Evolutionary conservation across 164 flowering plant species (phyloP).

Genomic region (Dillenia suffruticosa): DNA sequence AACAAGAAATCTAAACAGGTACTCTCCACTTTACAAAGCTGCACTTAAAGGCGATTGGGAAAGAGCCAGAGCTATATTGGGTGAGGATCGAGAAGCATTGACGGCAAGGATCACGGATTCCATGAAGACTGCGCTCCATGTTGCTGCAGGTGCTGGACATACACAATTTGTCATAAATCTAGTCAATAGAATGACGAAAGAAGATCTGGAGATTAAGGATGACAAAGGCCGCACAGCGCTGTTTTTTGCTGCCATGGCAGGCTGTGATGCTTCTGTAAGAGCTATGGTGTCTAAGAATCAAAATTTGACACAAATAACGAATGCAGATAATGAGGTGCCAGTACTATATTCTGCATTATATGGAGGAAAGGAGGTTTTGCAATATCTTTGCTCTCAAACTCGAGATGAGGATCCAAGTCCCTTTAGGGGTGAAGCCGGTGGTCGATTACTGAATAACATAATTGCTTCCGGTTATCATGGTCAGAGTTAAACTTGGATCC

Average conservation of each 20-base stretch:
- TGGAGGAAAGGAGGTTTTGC: neutral
- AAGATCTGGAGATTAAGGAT: neutral
- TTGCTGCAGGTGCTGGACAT: constrained; percentile 4
- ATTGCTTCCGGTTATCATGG: constrained; percentile 4
- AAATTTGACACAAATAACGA: neutral
- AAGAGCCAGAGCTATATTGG: neutral
- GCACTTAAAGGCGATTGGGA: constrained; percentile 12
- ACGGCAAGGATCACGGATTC: constrained; percentile 5
- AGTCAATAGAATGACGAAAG: neutral
- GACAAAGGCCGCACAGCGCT: constrained; percentile 8
- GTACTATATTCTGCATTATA: neutral
- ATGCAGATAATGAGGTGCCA: neutral
- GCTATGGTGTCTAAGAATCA: constrained; percentile 8
- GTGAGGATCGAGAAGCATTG: constrained; percentile 4
- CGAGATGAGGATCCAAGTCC: neutral
- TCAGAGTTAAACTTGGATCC: neutral
- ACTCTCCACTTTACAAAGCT: constrained; percentile 16
- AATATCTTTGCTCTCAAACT: neutral
- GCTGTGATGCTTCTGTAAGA: neutral
- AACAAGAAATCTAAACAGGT: constrained; percentile 1
- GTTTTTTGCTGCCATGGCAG: constrained; percentile 11
- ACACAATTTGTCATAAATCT: constrained; percentile 5
- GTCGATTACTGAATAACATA: neutral
- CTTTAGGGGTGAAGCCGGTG: neutral
- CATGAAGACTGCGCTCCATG: constrained; percentile 8